These are phyloP conservation scores for Cryptococcus amylolentus DNA, from an alignment of 1,284 basidiomycete genomes.

Conservation along the genomic window DNA sequence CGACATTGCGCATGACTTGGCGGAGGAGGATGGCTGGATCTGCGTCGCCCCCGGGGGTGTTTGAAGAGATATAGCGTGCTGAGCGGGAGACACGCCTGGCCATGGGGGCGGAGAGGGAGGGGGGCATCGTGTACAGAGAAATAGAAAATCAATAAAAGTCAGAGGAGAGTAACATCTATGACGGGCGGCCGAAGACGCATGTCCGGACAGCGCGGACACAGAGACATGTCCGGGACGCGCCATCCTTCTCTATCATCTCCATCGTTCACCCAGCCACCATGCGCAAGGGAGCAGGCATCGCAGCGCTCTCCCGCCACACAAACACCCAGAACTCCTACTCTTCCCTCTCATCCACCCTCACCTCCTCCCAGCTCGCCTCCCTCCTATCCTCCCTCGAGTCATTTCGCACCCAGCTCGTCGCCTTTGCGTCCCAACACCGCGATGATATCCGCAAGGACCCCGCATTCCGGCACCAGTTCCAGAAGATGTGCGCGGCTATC, in stretches of 20 bases:
- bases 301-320: conserved; percentile 52
- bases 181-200: too few relatives aligned
- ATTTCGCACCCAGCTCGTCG: conserved; percentile 74
- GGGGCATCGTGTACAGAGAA: too few relatives aligned
- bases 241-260: not conserved
- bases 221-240: too few relatives aligned
- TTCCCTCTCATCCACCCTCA: conserved; percentile 73
- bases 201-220: too few relatives aligned
- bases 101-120: too few relatives aligned
- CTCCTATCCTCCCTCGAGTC: conserved; percentile 77
- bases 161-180: too few relatives aligned
- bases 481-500: conserved; percentile 91
- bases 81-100: too few relatives aligned
- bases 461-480: conserved; percentile 84
- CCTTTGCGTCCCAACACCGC: conserved; percentile 79
- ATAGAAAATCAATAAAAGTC: too few relatives aligned
- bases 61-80: too few relatives aligned
- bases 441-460: conserved; percentile 82
- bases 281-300: conserved; percentile 54
- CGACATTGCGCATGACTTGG: conserved; percentile 47
- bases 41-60: not conserved
- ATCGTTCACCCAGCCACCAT: conserved; percentile 27
- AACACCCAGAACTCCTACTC: conserved; percentile 59
- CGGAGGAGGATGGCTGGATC: conserved; percentile 33
- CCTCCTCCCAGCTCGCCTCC: conserved; percentile 68